Conservation (phyloP, 345 rosid genomes). For the Mangifera indica region DNA sequence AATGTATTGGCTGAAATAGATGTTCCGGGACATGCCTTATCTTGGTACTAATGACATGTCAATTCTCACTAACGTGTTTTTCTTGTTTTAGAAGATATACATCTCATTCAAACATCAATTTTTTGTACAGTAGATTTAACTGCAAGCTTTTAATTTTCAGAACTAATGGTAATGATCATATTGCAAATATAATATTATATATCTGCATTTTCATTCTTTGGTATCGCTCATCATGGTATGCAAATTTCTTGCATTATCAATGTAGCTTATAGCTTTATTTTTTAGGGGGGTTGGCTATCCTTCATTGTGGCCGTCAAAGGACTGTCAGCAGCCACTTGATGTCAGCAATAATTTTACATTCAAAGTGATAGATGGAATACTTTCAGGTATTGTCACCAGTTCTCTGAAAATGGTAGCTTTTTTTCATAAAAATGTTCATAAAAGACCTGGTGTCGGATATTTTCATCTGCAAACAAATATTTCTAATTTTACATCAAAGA, state of each 20-base stretch:
- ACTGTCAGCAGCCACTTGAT: slow-evolving; percentile 69
- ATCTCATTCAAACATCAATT: slow-evolving; percentile 6
- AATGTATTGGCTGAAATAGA: slow-evolving; percentile 72
- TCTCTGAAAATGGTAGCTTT: not conserved
- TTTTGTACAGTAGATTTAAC: too few relatives aligned
- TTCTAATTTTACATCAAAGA: not conserved
- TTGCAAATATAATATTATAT: not conserved
- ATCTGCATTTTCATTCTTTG: too few relatives aligned
- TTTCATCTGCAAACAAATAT: not conserved
- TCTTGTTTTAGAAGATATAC: slow-evolving; percentile 2
- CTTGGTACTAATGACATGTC: slow-evolving; percentile 50
- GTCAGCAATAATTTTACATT: slow-evolving; percentile 69
- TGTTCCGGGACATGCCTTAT: slow-evolving; percentile 75
- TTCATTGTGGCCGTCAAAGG: slow-evolving; percentile 69
- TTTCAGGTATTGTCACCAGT: slow-evolving; percentile 46
- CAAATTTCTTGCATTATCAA: not conserved
- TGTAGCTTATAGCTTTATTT: not conserved
- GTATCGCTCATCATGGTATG: not conserved
- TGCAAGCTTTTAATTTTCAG: too few relatives aligned
- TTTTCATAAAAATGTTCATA: slow-evolving; percentile 2
- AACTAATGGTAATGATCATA: too few relatives aligned
- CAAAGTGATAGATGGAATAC: slow-evolving; percentile 70
- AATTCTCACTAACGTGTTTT: slow-evolving; percentile 6
- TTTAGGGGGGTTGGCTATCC: slow-evolving; percentile 73
- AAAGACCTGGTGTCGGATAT: too few relatives aligned